A percentile compares a stretch with the other conserved stretches of the same genome.
phyloP scores from a whole-genome alignment of 768 basidiomycete species.

The Amanita rimosa region DNA sequence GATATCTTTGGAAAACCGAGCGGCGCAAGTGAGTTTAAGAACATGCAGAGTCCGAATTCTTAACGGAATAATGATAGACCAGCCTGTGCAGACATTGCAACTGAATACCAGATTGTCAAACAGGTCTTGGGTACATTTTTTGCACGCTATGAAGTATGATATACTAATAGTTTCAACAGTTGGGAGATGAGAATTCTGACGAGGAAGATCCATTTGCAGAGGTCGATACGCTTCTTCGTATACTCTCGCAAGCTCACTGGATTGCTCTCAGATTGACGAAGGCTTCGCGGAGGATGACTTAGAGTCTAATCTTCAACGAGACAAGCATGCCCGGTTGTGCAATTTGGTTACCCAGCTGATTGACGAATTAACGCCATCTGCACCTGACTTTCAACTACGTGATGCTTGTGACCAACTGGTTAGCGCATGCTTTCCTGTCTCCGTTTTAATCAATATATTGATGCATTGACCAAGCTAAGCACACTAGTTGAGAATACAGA shows the following conservation, averaged over 20 bases:
- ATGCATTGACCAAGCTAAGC: slow-evolving; percentile 36
- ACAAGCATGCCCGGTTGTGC: slow-evolving; percentile 85
- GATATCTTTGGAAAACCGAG: slow-evolving; percentile 84
- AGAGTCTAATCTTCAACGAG: slow-evolving; percentile 84
- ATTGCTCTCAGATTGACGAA: slow-evolving; percentile 67
- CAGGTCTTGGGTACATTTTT: slow-evolving; percentile 67
- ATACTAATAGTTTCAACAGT: slow-evolving; percentile 23
- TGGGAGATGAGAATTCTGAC: slow-evolving; percentile 74
- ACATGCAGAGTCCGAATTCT: not conserved
- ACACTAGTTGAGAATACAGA: slow-evolving; percentile 76
- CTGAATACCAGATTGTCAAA: slow-evolving; percentile 81
- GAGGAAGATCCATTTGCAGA: slow-evolving; percentile 97
- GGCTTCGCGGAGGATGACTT: slow-evolving; percentile 87
- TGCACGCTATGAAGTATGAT: not conserved
- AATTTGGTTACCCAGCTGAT: slow-evolving; percentile 75
- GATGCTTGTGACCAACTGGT: slow-evolving; percentile 87
- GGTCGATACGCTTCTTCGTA: slow-evolving; percentile 24
- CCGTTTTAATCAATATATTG: not conserved
- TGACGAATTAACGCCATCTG: slow-evolving; percentile 73
- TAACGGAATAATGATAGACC: slow-evolving; percentile 34
- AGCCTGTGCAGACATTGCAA: slow-evolving; percentile 64
- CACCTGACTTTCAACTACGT: slow-evolving; percentile 73
- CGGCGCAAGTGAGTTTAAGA: slow-evolving; percentile 41
- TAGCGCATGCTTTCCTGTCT: slow-evolving; percentile 13
- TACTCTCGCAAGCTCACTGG: not conserved